Conservation (phyloP, 176 grass and related monocot species). For the Areca catechu region DNA sequence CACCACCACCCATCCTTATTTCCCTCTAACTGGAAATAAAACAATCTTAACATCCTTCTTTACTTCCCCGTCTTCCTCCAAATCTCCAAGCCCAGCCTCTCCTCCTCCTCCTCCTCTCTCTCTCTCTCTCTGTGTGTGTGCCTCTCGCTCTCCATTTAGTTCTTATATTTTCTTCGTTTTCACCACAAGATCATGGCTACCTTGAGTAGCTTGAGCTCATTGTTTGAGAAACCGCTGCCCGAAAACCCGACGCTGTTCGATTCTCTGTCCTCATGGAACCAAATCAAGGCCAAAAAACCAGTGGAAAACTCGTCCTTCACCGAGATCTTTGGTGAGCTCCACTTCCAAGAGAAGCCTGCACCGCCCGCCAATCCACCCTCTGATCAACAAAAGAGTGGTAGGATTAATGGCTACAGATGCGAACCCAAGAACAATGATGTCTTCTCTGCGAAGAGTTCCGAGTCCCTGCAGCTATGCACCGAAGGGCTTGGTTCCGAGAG, state of each 20-base stretch:
- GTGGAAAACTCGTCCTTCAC: conserved; percentile 58
- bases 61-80: neutral
- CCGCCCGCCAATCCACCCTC: neutral
- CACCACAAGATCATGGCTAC: conserved; percentile 29
- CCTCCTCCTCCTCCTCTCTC: conserved; percentile 6
- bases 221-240: conserved; percentile 87
- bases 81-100: neutral
- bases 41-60: neutral
- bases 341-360: conserved; percentile 57
- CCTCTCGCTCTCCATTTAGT: conserved; percentile 22
- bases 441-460: conserved; percentile 43
- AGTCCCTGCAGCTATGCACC: conserved; percentile 55
- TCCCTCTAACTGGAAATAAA: no score
- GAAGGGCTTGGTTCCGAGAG: conserved; percentile 85
- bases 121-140: no score
- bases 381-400: neutral
- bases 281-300: conserved; percentile 35
- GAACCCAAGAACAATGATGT: conserved; percentile 29
- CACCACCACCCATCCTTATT: neutral
- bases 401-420: neutral
- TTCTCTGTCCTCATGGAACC: conserved; percentile 65
- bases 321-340: conserved; percentile 94
- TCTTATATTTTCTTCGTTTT: no score
- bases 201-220: conserved; percentile 52
- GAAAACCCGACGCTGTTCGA: conserved; percentile 89